Percentiles rank a stretch among this genome's conserved stretches.
phyloP scores from a whole-genome alignment of 768 basidiomycete genomes.

The Pisolithus orientalis region DNA sequence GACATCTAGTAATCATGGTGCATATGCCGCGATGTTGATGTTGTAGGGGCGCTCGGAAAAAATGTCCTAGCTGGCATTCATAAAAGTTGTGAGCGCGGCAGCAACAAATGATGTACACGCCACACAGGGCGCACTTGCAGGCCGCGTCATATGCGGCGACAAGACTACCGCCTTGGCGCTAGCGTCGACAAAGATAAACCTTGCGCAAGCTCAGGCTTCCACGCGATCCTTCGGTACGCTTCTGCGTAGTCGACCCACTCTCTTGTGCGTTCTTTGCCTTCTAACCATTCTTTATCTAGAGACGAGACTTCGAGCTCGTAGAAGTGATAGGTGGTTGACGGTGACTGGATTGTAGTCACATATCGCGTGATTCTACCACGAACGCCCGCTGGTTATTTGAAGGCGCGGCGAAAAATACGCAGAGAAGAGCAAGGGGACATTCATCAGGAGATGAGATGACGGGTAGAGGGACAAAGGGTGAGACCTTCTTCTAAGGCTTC shows the following conservation, averaged over 20 bases:
- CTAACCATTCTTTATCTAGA: conserved; percentile 78
- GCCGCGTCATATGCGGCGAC: neutral
- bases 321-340: conserved; percentile 81
- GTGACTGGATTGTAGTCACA: conserved; percentile 75
- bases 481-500: conserved; percentile 97
- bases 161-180: conserved; percentile 46
- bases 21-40: conserved; percentile 13
- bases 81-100: neutral
- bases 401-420: conserved; percentile 19
- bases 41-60: conserved; percentile 4
- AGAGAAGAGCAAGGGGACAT: conserved; percentile 36
- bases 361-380: conserved; percentile 82
- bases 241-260: conserved; percentile 90
- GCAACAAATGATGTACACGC: neutral
- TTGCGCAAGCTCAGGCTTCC: conserved; percentile 82
- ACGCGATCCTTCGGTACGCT: conserved; percentile 64
- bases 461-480: conserved; percentile 72
- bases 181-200: conserved; percentile 68
- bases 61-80: neutral
- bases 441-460: conserved; percentile 69
- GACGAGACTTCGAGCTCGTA: conserved; percentile 80
- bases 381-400: conserved; percentile 61
- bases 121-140: conserved; percentile 4
- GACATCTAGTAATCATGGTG: conserved; percentile 12
- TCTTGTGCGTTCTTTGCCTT: conserved; percentile 68